Conservation (phyloP, 139 green algal species). For the Micractinium sp. region DNA sequence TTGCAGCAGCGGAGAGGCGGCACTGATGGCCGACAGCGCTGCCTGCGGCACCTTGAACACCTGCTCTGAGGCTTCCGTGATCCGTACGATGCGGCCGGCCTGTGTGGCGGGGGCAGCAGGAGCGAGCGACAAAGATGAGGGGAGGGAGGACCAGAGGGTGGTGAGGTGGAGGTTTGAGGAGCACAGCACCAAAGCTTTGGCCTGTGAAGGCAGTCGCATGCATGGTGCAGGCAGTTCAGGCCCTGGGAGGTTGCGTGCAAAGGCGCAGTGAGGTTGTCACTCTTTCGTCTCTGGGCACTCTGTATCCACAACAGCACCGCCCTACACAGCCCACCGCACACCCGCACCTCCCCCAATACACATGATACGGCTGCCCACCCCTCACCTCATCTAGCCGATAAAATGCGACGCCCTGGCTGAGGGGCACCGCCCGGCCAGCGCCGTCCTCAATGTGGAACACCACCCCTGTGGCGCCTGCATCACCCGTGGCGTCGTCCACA, state of each 20-base stretch:
- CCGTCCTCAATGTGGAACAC: constrained; percentile 15
- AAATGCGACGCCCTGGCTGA: constrained; percentile 2
- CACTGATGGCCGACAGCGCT: not conserved
- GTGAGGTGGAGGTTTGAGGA: not conserved
- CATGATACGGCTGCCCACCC: not conserved
- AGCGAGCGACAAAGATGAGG: not conserved
- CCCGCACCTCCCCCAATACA: too few species aligned
- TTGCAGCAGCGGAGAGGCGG: constrained; percentile 10
- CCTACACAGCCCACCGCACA: too few species aligned
- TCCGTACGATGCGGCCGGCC: constrained; percentile 7
- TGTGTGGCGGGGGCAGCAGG: not conserved
- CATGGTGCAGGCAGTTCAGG: not conserved
- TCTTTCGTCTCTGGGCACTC: too few species aligned
- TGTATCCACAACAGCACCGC: too few species aligned
- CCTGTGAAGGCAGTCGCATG: not conserved
- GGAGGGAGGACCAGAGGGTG: too few species aligned
- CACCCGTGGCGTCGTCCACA: not conserved
- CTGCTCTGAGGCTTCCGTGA: constrained; percentile 22
- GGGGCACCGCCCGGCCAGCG: not conserved
- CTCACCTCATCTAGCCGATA: not conserved
- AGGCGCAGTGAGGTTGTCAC: too few species aligned
- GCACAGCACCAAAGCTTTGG: not conserved
- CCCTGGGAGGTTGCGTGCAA: too few species aligned
- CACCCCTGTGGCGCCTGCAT: not conserved
- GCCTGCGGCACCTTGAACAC: constrained; percentile 18